phyloP scores from a whole-genome alignment of 2,329 filamentous ascomycete species.

The Aspergillus jensenii region DNA sequence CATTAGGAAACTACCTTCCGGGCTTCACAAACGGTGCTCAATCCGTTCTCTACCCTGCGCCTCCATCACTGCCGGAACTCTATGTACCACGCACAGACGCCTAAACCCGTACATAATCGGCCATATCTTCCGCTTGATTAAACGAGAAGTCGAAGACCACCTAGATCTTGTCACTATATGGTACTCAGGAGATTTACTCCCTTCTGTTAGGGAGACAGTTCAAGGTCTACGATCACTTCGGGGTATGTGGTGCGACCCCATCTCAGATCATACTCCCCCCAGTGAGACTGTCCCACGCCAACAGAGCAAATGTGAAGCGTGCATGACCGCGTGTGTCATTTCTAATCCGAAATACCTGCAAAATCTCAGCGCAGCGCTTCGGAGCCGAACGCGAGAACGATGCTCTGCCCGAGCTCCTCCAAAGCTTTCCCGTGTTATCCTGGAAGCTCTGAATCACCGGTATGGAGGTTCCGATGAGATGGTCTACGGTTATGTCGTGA shows the following conservation, averaged over 20 bases:
- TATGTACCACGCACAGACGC: constrained; percentile 24
- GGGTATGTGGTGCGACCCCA: constrained; percentile 32
- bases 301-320: constrained; percentile 36
- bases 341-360: constrained; percentile 24
- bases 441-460: constrained; percentile 26
- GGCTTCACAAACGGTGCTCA: constrained; percentile 10
- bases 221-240: constrained; percentile 25
- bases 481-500: neutral
- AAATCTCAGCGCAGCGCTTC: constrained; percentile 30
- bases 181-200: constrained; percentile 10
- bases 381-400: constrained; percentile 31
- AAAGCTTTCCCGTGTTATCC: constrained; percentile 29
- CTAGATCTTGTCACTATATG: constrained; percentile 22
- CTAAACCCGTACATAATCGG: constrained; percentile 26
- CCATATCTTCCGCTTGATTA: constrained; percentile 20
- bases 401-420: constrained; percentile 22
- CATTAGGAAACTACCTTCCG: constrained; percentile 14
- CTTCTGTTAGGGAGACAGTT: constrained; percentile 15
- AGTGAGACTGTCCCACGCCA: constrained; percentile 27
- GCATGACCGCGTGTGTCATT: constrained; percentile 36
- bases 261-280: neutral
- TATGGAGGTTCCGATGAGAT: neutral
- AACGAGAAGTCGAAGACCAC: constrained; percentile 25
- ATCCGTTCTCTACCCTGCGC: constrained; percentile 19
- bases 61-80: constrained; percentile 15